phyloP scores from a whole-genome alignment of 495 filamentous ascomycete genomes.

The Penicillium pulvis region DNA sequence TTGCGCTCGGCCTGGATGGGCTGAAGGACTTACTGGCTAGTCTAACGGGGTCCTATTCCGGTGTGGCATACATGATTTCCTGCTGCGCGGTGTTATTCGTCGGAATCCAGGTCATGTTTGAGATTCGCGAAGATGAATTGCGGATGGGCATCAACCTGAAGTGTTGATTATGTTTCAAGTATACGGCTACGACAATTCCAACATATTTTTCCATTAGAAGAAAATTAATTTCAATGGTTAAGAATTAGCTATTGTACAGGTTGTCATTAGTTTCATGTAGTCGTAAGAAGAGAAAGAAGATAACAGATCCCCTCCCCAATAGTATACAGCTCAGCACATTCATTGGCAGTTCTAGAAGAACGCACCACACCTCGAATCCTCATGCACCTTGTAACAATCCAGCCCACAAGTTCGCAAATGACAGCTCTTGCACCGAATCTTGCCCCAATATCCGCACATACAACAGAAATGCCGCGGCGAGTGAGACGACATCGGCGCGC shows the following conservation, averaged over 20 bases:
- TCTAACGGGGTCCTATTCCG: conserved; percentile 73
- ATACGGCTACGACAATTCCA: neutral
- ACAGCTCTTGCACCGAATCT: conserved; percentile 82
- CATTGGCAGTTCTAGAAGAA: conserved; percentile 39
- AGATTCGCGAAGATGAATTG: conserved; percentile 81
- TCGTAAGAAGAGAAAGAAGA: conserved; percentile 21
- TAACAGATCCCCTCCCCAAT: conserved; percentile 3
- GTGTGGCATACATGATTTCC: conserved; percentile 68
- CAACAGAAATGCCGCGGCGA: conserved; percentile 78
- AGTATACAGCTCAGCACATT: conserved; percentile 15
- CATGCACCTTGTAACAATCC: conserved; percentile 77
- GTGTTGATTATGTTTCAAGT: conserved; percentile 54
- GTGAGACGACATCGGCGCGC: conserved; percentile 51
- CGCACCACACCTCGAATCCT: conserved; percentile 76
- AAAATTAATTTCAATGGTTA: conserved; percentile 11
- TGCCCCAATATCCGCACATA: conserved; percentile 91
- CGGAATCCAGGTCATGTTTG: conserved; percentile 94
- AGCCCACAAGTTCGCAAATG: conserved; percentile 78
- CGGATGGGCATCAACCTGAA: conserved; percentile 82
- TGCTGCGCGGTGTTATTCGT: conserved; percentile 78
- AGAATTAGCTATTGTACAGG: conserved; percentile 23
- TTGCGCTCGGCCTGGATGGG: conserved; percentile 89
- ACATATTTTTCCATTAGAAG: neutral
- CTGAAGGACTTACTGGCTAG: conserved; percentile 72
- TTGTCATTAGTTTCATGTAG: conserved; percentile 27